Evolutionary conservation across 2,329 filamentous ascomycete genomes (phyloP).

Genomic region (Onygenales sp.): DNA sequence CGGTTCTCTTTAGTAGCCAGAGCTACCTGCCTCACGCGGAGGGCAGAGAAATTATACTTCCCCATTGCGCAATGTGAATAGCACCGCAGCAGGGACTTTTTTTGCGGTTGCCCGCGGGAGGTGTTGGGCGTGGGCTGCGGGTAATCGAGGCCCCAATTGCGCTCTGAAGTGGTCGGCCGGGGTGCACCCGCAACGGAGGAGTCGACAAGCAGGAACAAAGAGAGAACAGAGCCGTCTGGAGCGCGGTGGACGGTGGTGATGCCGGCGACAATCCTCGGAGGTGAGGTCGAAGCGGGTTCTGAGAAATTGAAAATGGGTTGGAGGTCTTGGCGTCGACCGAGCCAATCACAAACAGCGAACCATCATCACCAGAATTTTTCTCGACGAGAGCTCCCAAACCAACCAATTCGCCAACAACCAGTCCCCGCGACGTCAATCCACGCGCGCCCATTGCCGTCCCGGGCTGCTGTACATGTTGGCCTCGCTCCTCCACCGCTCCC

Average conservation of each 20-base stretch:
- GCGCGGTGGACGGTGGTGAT: too few relatives aligned
- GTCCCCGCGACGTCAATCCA: not conserved
- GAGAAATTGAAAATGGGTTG: not conserved
- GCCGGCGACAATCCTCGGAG: not conserved
- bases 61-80: constrained; percentile 26
- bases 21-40: constrained; percentile 35
- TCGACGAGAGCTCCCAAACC: not conserved
- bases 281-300: not conserved
- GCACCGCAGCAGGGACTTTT: too few relatives aligned
- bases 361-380: constrained; percentile 1
- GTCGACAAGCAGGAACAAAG: not conserved
- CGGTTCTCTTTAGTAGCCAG: constrained; percentile 27
- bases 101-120: not conserved
- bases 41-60: constrained; percentile 37
- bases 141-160: too few relatives aligned
- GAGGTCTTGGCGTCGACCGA: not conserved
- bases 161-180: too few relatives aligned
- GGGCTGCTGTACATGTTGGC: not conserved
- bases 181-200: too few relatives aligned
- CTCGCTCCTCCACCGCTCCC: not conserved
- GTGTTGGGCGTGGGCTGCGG: not conserved
- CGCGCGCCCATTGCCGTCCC: too few relatives aligned
- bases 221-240: too few relatives aligned
- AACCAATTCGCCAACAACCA: not conserved
- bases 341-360: not conserved